Base-by-base conservation (phyloP, 768 basidiomycete genomes). In the Sarcodon sp. region DNA sequence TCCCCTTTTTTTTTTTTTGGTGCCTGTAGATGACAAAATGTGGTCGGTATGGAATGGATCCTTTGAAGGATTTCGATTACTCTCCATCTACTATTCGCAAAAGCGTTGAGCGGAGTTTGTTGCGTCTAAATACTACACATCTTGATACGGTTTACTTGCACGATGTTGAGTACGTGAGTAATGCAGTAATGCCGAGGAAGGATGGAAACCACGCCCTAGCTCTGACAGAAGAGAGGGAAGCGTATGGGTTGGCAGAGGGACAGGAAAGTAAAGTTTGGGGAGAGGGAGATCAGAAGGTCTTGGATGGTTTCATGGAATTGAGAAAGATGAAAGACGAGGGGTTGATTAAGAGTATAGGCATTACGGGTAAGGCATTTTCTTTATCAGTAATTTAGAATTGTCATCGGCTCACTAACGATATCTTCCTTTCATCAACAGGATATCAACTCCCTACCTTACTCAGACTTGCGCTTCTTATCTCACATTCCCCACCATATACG, bases 391-490 rank as follows among this genome's bases (percentile, higher is more conserved):
- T 33, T 45, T 18, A 13, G 35, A 48, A 33, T 48, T 47, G 16
- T 35, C 1, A 15, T 31, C 32, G 39, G 27, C 36, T 38, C 12
- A 41, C 44, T 47, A 12, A 33, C 31, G 50, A 11, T 15, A 44
- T 16, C 12, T 37, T 12, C 5, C 38, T 33, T 21, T 43, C 45
- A 7, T 45, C 31, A 15, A 13, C 58, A 89, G 90, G 85, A 0
- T 89, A 80, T 54, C 87, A 88, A 9, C 70, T 92, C 21, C 80
- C 88, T 7, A 82, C 83, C 0, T 71, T 93, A n/a, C 72, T 93
- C 31, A 81, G 90, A n/a, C 64, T 91, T 13, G 77, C 88, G 7
- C 72, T 88, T 33, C 69, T 91, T 45, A 74, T 89, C 52, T 68
- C 77, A 33, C 77, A 83, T 56, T 79, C 70, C 15, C 62, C 77